Percentiles rank a stretch among this genome's conserved stretches.
Evolutionary conservation across 148 eudicot species (phyloP).

Genomic region (Pouteria glomerata): DNA sequence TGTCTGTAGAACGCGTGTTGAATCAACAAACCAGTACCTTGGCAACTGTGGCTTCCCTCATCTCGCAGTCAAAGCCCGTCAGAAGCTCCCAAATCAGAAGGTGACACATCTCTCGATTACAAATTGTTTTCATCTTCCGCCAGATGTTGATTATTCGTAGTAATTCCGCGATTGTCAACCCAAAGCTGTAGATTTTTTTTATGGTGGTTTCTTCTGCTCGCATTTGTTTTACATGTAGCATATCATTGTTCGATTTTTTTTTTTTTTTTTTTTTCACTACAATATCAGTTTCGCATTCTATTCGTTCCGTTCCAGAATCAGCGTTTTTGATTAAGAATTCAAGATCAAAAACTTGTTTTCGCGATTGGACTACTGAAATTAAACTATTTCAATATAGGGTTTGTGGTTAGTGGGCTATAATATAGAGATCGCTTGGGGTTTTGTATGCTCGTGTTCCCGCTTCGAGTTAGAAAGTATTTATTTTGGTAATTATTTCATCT

Average conservation of each 20-base stretch:
- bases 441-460: neutral
- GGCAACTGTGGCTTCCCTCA: no score
- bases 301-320: neutral
- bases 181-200: no score
- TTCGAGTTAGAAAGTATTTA: no score
- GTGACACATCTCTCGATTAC: neutral
- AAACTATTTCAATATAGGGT: no score
- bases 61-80: conserved; percentile 2
- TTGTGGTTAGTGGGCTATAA: neutral
- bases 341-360: neutral
- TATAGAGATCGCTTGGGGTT: neutral
- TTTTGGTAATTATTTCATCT: no score
- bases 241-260: neutral
- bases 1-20: no score
- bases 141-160: neutral
- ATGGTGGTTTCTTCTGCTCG: no score
- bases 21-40: no score
- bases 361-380: neutral
- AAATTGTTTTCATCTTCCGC: neutral
- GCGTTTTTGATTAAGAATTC: no score
- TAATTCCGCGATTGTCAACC: no score
- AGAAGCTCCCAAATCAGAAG: conserved; percentile 11
- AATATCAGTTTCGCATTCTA: neutral
- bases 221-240: no score
- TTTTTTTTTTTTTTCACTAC: neutral